These are phyloP conservation scores for Circinella umbellata DNA, from an alignment of 371 early-diverging fungal species.

Conservation along the genomic window DNA sequence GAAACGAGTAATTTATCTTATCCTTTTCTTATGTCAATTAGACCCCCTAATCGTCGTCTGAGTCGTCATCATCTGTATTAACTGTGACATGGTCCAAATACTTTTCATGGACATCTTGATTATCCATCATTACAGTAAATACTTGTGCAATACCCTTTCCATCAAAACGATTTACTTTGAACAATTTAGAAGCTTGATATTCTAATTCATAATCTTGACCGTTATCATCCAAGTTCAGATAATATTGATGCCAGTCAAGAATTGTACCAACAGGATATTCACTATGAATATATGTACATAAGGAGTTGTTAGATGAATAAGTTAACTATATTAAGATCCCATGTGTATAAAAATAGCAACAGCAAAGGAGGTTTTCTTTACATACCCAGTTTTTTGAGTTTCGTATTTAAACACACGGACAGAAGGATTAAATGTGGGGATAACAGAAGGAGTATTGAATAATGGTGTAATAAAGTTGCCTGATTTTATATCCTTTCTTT, in stretches of 20 bases:
- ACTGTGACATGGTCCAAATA: slow-evolving; percentile 20
- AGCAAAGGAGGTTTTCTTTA: neutral
- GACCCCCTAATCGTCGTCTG: slow-evolving; percentile 12
- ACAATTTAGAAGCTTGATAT: slow-evolving; percentile 43
- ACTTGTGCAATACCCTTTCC: slow-evolving; percentile 18
- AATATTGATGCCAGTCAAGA: slow-evolving; percentile 51
- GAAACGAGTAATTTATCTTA: neutral
- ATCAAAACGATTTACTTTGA: slow-evolving; percentile 33
- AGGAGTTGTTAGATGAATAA: neutral
- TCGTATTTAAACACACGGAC: slow-evolving; percentile 57
- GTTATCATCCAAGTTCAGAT: slow-evolving; percentile 36
- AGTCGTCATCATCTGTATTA: slow-evolving; percentile 19
- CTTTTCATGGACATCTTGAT: slow-evolving; percentile 7
- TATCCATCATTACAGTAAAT: slow-evolving; percentile 13
- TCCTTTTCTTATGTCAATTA: neutral
- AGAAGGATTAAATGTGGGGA: slow-evolving; percentile 55
- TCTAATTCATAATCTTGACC: slow-evolving; percentile 37
- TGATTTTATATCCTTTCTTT: slow-evolving; percentile 3
- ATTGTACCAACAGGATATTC: slow-evolving; percentile 36
- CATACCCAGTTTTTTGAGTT: slow-evolving; percentile 16
- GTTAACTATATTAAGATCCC: too few species aligned
- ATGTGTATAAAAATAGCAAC: too few species aligned
- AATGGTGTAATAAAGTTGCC: slow-evolving; percentile 29
- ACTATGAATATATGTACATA: neutral
- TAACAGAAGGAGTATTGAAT: slow-evolving; percentile 51